These are phyloP conservation scores for Arthrobotrys entomopaga DNA, from an alignment of 2,329 filamentous ascomycete species.

Conservation along the genomic window DNA sequence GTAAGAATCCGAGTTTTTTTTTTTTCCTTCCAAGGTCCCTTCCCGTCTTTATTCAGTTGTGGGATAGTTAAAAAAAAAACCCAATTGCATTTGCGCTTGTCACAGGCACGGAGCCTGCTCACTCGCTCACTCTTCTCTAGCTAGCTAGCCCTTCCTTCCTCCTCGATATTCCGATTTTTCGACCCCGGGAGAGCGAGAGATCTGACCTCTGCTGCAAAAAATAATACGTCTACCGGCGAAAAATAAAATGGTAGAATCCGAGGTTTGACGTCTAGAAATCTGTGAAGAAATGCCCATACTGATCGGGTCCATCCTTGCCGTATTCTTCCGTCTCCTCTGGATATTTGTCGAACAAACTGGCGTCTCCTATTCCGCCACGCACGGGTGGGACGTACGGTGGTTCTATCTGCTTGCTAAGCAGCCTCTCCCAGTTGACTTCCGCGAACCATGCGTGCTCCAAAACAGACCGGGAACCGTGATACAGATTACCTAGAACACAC, in stretches of 20 bases:
- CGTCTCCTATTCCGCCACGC: slow-evolving; percentile 90
- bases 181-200: not conserved
- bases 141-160: slow-evolving; percentile 1
- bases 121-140: too few relatives aligned
- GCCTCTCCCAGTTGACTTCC: slow-evolving; percentile 95
- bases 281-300: slow-evolving; percentile 76
- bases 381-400: slow-evolving; percentile 97
- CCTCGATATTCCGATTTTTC: not conserved
- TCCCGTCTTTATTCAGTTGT: slow-evolving; percentile 16
- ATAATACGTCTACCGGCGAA: slow-evolving; percentile 17
- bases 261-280: slow-evolving; percentile 70
- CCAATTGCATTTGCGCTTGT: slow-evolving; percentile 27
- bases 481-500: slow-evolving; percentile 75
- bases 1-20: slow-evolving; percentile 15
- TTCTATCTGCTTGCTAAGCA: slow-evolving; percentile 96
- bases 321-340: slow-evolving; percentile 96
- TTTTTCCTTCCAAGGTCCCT: not conserved
- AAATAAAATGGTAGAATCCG: not conserved
- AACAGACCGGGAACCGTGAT: slow-evolving; percentile 88
- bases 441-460: slow-evolving; percentile 97
- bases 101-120: slow-evolving; percentile 15
- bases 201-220: not conserved
- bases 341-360: slow-evolving; percentile 97
- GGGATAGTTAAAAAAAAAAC: slow-evolving; percentile 11
- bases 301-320: slow-evolving; percentile 65